Conservation (phyloP, 2,329 filamentous ascomycete genomes). For the Fusarium mexicanum region DNA sequence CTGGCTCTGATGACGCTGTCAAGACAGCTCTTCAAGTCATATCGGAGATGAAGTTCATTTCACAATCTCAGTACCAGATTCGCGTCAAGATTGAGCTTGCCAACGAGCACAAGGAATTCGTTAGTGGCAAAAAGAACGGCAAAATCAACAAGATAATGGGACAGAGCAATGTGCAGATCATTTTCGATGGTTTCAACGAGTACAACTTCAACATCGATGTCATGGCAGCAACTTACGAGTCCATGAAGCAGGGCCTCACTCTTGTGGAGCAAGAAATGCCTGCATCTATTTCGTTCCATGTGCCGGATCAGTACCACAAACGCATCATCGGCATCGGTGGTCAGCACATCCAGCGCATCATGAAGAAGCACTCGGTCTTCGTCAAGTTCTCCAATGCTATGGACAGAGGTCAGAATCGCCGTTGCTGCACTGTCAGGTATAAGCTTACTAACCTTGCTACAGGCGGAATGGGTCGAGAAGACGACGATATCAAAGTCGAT, state of each 20-base stretch:
- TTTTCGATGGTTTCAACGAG: conserved; percentile 99
- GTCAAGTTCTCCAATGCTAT: conserved; percentile 99
- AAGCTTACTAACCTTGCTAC: conserved; percentile 48
- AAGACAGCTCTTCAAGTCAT: conserved; percentile 96
- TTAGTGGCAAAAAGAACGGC: conserved; percentile 99
- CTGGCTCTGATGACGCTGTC: conserved; percentile 94
- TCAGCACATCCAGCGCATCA: conserved; percentile 98
- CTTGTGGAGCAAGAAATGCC: conserved; percentile 99
- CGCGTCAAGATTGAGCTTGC: conserved; percentile 98
- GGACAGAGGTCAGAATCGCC: conserved; percentile 74
- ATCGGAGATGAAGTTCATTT: conserved; percentile 88
- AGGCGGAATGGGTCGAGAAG: conserved; percentile 83
- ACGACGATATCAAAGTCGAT: conserved; percentile 98
- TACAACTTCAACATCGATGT: conserved; percentile 99
- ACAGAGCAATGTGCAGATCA: conserved; percentile 98
- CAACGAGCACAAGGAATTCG: conserved; percentile 99
- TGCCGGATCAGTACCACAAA: conserved; percentile 99
- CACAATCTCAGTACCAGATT: conserved; percentile 89
- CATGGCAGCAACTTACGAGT: conserved; percentile 89
- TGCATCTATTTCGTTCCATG: conserved; percentile 98
- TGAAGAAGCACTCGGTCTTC: conserved; percentile 99
- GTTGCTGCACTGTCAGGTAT: not conserved
- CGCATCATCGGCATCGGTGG: conserved; percentile 98
- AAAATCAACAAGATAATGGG: conserved; percentile 99
- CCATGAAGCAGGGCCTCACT: conserved; percentile 89